These are phyloP conservation scores for Hypoxylon sp. DNA, from an alignment of 2,329 filamentous ascomycete genomes.

Conservation along the genomic window DNA sequence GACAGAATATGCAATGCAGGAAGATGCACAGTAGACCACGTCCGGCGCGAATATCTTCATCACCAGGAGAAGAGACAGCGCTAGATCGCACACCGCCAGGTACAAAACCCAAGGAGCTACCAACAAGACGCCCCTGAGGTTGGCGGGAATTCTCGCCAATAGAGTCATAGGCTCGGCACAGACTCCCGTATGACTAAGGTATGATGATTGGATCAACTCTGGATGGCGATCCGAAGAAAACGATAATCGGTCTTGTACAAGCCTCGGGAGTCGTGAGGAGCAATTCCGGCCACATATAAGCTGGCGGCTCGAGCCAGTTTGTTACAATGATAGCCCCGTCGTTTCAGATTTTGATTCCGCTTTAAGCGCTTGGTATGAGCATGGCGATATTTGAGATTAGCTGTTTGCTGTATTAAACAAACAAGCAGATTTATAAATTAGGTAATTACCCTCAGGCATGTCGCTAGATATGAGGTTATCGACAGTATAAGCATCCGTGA, in stretches of 20 bases:
- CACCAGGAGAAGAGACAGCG: constrained; percentile 65
- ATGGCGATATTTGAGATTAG: constrained; percentile 20
- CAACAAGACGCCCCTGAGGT: constrained; percentile 61
- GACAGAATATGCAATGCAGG: constrained; percentile 66
- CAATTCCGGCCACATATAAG: constrained; percentile 13
- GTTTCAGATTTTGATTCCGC: constrained; percentile 31
- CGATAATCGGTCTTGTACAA: constrained; percentile 1
- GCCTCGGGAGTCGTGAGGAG: constrained; percentile 4
- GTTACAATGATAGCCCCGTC: constrained; percentile 14
- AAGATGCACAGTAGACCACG: constrained; percentile 68
- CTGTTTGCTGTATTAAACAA: constrained; percentile 8
- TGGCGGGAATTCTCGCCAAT: constrained; percentile 50
- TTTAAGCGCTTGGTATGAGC: constrained; percentile 11
- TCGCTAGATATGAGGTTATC: constrained; percentile 15
- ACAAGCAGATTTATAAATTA: constrained; percentile 5
- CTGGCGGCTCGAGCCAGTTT: constrained; percentile 9
- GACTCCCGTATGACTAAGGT: background rate
- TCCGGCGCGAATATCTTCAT: constrained; percentile 64
- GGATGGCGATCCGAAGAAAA: constrained; percentile 5
- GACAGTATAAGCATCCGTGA: constrained; percentile 15
- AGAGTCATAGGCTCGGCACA: constrained; percentile 22
- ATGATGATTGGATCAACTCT: constrained; percentile 5
- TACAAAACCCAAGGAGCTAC: constrained; percentile 67
- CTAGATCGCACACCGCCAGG: constrained; percentile 66
- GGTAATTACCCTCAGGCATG: constrained; percentile 1